These are phyloP conservation scores for Paulownia fortunei DNA, from an alignment of 257 asterid genomes.

Conservation along the genomic window DNA sequence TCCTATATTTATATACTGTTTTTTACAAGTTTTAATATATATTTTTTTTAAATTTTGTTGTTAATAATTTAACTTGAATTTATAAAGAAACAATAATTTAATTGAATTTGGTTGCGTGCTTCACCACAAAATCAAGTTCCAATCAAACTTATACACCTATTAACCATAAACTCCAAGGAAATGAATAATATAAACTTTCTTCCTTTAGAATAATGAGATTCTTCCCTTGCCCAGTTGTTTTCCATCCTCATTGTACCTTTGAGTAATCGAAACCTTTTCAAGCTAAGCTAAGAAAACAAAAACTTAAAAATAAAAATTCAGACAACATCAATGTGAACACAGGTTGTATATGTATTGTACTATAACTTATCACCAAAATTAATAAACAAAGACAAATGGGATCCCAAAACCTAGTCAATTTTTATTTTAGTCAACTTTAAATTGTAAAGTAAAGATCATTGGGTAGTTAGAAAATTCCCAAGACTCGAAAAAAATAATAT, in stretches of 20 bases:
- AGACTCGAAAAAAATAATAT: background rate
- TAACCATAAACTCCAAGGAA: too few relatives aligned
- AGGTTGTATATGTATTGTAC: background rate
- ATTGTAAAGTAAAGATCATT: slow-evolving; percentile 6
- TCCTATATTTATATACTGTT: too few relatives aligned
- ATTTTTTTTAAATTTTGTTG: too few relatives aligned
- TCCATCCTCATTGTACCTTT: background rate
- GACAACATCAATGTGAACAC: background rate
- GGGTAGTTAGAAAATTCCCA: background rate
- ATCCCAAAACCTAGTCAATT: background rate
- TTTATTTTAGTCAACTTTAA: background rate
- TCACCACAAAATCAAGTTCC: too few relatives aligned
- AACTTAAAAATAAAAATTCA: background rate
- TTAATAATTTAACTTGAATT: too few relatives aligned
- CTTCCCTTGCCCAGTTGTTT: background rate
- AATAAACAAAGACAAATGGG: background rate
- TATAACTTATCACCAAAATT: background rate
- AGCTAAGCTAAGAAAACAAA: background rate
- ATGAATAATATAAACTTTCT: too few relatives aligned
- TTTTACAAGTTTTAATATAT: too few relatives aligned
- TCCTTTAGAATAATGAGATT: too few relatives aligned
- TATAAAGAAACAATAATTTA: too few relatives aligned
- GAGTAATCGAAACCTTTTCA: background rate
- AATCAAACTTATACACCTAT: too few relatives aligned
- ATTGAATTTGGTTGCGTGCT: too few relatives aligned